Evolutionary conservation across 805 yeast genomes (phyloP).

Genomic region (Grigorovia transvaalensis): DNA sequence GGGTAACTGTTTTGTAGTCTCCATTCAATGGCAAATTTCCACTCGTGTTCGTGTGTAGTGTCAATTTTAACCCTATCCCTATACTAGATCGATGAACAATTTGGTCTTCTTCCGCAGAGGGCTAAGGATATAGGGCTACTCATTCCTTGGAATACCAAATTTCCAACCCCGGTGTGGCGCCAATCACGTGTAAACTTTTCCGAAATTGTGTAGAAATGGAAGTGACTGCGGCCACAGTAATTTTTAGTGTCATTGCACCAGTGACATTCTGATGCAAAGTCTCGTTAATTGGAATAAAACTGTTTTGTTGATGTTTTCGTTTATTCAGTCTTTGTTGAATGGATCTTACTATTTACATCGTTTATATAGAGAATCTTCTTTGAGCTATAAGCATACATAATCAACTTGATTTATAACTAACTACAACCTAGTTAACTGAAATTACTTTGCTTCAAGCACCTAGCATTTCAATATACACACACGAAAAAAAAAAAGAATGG

Average conservation of each 20-base stretch:
- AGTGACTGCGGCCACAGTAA: background rate
- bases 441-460: too few species aligned
- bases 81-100: too few species aligned
- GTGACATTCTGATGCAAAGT: background rate
- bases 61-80: too few species aligned
- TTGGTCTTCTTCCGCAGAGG: too few species aligned
- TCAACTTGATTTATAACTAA: background rate
- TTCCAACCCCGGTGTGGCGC: background rate
- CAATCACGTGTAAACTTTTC: background rate
- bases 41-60: too few species aligned
- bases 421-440: too few species aligned
- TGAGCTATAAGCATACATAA: too few species aligned
- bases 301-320: background rate
- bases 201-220: background rate
- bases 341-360: too few species aligned
- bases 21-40: too few species aligned
- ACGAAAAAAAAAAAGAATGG: background rate
- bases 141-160: background rate
- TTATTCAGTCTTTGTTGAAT: background rate
- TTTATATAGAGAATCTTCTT: background rate
- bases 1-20: too few species aligned
- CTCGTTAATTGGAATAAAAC: background rate
- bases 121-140: too few species aligned
- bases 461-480: too few species aligned
- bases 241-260: background rate